Percentiles rank a stretch among this genome's conserved stretches.
These are phyloP conservation scores for Vanrija sp. DNA, from an alignment of 1,284 basidiomycete species.

Conservation along the genomic window DNA sequence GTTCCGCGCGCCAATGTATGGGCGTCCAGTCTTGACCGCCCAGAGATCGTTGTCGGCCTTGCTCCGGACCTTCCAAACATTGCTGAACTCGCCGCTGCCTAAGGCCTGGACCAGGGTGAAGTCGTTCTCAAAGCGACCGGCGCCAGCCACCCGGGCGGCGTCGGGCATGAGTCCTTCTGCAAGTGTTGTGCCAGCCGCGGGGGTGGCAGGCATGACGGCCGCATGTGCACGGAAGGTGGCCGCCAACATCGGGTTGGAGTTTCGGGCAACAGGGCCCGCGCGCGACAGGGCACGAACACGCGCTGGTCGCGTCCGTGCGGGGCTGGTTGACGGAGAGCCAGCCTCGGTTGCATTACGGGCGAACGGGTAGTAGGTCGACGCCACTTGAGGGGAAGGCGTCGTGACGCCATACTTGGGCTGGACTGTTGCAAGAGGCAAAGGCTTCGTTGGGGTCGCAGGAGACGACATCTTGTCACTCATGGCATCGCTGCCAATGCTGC, in stretches of 20 bases:
- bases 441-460: conserved; percentile 40
- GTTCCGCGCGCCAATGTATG: conserved; percentile 72
- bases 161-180: conserved; percentile 7
- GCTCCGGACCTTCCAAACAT: conserved; percentile 80
- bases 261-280: conserved; percentile 32
- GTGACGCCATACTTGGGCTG: conserved; percentile 23
- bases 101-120: conserved; percentile 76
- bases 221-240: conserved; percentile 26
- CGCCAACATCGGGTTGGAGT: conserved; percentile 46
- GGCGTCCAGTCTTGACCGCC: conserved; percentile 91
- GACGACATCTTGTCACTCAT: conserved; percentile 18
- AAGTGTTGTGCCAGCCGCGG: conserved; percentile 1
- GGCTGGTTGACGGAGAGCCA: neutral
- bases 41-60: conserved; percentile 62
- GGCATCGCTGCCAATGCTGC: conserved; percentile 28
- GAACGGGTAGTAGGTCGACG: conserved; percentile 32
- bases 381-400: conserved; percentile 32
- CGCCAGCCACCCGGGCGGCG: conserved; percentile 7
- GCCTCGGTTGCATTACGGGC: conserved; percentile 7
- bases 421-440: conserved; percentile 17
- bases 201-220: conserved; percentile 3
- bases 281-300: conserved; percentile 10
- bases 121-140: conserved; percentile 42
- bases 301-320: neutral
- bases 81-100: conserved; percentile 88